Base-by-base conservation (phyloP, 805 yeast genomes). In the Starmerella stigmatis region DNA sequence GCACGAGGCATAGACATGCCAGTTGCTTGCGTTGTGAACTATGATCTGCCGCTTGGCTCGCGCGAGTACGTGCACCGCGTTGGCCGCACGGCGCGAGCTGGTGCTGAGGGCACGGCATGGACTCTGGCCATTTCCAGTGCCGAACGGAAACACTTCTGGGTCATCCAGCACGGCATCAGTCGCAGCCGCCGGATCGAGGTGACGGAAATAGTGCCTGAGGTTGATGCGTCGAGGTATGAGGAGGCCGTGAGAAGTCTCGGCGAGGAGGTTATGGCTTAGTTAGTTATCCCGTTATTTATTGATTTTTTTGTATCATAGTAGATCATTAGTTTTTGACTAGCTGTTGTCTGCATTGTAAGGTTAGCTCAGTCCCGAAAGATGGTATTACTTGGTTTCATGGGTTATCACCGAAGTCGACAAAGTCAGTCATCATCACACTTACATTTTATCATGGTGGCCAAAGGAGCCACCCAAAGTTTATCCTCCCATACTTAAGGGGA, bases 21-120 rank as follows among this genome's bases (percentile, higher is more conserved):
- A 13, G 75, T 92, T 40, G 70, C 75, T 35, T 74, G 76, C 50
- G 96, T 92, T 11, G 67, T 92, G 42, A 92, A 92, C 64, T 92
- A 92, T 62, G 97, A 92, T 59, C 63, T 86, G 44, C 98, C 99
- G 19, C 71, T 76, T 21, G 81, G 95, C 1, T 73, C 88, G 1
- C 79, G 94, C 52, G 97, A 92, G 56, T 92, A 92, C 55, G 86
- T 92, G 22, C 99, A 92, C 64, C 74, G 99, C 57, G 86, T 86
- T 31, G 99, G 99, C 32, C 79, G 99, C 68, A 88, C 97, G 0
- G 96, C 97, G 2, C 77, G 99, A 65, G 99, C 98, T 2, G 79
- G 81, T 42, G 74, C 78, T 28, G 43, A 53, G 0, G 99, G 99
- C 60, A 65, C 67, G 29, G 94, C 95, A 0, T 74, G 78, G 60